These are phyloP conservation scores for Lentinula sp. DNA, from an alignment of 768 basidiomycete genomes.

Conservation along the genomic window DNA sequence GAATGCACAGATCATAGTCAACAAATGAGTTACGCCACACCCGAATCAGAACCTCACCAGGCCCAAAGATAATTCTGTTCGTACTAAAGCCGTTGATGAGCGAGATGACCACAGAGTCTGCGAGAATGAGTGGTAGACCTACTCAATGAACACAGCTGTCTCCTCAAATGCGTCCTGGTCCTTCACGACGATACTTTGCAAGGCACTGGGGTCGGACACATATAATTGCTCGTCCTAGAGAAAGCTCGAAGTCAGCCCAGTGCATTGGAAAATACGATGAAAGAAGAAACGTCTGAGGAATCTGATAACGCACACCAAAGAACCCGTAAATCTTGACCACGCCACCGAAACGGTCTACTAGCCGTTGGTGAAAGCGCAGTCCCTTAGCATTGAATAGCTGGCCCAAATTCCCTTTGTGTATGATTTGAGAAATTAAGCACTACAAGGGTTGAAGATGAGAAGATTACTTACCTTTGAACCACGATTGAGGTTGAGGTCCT, in stretches of 20 bases:
- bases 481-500: conserved; percentile 27
- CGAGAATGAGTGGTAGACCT: conserved; percentile 9
- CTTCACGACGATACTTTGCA: conserved; percentile 41
- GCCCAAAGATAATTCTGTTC: conserved; percentile 40
- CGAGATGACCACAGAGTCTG: neutral
- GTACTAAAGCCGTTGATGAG: conserved; percentile 20
- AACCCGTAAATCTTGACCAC: conserved; percentile 40
- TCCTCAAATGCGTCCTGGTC: conserved; percentile 46
- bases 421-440: neutral
- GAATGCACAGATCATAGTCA: neutral
- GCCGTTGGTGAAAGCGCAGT: conserved; percentile 30
- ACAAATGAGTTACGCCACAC: neutral
- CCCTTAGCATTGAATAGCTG: conserved; percentile 39
- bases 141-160: conserved; percentile 38
- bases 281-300: neutral
- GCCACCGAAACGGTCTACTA: conserved; percentile 33
- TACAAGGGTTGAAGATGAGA: neutral
- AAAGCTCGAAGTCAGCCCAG: neutral
- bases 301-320: conserved; percentile 31
- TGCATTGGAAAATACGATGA: no score
- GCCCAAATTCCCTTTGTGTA: conserved; percentile 28
- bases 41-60: conserved; percentile 23
- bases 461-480: conserved; percentile 22
- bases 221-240: conserved; percentile 42
- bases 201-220: conserved; percentile 41